Evolutionary conservation across 176 grass and related monocot genomes (phyloP), one percentile per base, ranked within the genome.

Genomic region (Aegilops tauschii): DNA sequence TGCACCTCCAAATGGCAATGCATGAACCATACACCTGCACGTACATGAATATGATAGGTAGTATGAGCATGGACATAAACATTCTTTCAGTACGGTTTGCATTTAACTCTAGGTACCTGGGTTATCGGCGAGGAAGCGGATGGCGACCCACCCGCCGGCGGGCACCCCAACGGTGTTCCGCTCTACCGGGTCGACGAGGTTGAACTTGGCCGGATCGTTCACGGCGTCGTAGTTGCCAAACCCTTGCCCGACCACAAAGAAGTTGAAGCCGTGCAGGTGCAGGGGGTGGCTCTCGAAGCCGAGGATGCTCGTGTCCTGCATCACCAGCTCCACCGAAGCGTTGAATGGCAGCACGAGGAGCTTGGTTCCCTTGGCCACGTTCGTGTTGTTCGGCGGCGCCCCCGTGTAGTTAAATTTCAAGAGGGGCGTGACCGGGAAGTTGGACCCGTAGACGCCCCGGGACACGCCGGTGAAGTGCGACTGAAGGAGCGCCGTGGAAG

Each of bases 241-340:
- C 2, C 94, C 94, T 61, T 64, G 85, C 0, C 92, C 92, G 21
- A 97, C 59, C 0, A 94, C 94, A 65, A 90, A 97, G 92, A 90
- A 97, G 65, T 97, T 97, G 90, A 79, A 94, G 63, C 94, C 94
- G 32, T 97, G 94, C 45, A 97, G 85, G 69, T 97, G 94, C 35
- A 97, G 80, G 3, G 94, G 94, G 90, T 97, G 92, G 90, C 92
- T 97, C 85, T 97, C 94, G 27, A 32, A 17, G 61, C 92, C 92
- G 44, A 90, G 80, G 44, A 94, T 85, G 81, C 88, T 90, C 20
- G 92, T 97, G 85, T 79, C 94, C 82, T 97, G 94, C 90, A 97
- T 88, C 76, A 97, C 90, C 8, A 94, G 74, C 85, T 97, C 92
- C 80, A 97, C 92, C 11, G 25, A 45, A 17, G 92, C 1, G 86